Percentiles rank a stretch among this genome's conserved stretches.
Conservation (phyloP, 73 alveolate species). For the Breviolum minutum region DNA sequence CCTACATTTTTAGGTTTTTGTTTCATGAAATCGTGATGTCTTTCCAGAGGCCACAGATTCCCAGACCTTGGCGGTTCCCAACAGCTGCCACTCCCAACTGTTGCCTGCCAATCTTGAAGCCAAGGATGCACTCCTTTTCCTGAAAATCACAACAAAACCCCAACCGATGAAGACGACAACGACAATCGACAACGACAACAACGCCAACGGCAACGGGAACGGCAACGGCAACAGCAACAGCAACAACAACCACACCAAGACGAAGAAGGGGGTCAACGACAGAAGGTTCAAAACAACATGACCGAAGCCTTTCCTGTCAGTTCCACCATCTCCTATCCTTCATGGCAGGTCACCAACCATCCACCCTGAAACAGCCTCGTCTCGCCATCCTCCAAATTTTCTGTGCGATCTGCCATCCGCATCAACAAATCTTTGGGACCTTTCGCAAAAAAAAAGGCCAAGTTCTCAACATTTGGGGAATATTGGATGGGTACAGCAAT, state of each 20-base stretch:
- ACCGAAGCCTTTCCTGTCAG: not conserved
- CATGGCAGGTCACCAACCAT: not conserved
- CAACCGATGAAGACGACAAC: too few species aligned
- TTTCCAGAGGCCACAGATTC: not conserved
- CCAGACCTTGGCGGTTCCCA: not conserved
- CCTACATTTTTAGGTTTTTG: not conserved
- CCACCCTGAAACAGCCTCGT: not conserved
- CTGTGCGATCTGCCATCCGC: slow-evolving; percentile 42
- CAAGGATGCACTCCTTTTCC: not conserved
- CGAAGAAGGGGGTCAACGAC: too few species aligned
- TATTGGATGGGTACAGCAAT: not conserved
- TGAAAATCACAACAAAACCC: not conserved
- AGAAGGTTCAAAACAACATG: not conserved
- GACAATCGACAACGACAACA: too few species aligned
- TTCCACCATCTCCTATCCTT: not conserved
- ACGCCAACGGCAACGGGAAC: too few species aligned
- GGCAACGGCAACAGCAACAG: too few species aligned
- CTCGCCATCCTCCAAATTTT: not conserved
- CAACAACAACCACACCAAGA: too few species aligned
- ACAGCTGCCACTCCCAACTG: not conserved
- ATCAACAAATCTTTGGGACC: slow-evolving; percentile 28
- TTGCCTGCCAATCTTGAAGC: slow-evolving; percentile 12
- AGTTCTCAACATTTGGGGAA: not conserved
- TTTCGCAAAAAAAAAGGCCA: not conserved
- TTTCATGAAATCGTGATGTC: not conserved